phyloP scores from a whole-genome alignment of 176 grass and related monocot genomes.

The Phoenix roebelenii region DNA sequence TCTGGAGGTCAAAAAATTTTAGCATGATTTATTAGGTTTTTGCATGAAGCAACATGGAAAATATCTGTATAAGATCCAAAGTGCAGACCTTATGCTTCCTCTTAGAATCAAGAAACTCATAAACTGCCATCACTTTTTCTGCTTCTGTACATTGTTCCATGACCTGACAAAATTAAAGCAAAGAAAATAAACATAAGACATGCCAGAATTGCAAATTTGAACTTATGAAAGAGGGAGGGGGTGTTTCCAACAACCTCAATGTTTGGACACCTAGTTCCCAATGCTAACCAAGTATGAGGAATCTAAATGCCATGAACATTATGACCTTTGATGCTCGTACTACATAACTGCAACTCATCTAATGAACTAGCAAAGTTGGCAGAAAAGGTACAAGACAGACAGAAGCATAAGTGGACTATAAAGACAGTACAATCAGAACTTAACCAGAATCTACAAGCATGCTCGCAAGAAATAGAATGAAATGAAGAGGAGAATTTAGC shows the following conservation, averaged over 20 bases:
- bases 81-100: constrained; percentile 75
- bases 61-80: constrained; percentile 15
- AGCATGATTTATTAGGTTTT: constrained; percentile 1
- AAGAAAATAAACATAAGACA: constrained; percentile 20
- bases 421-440: no score
- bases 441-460: no score
- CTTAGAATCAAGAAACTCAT: constrained; percentile 85
- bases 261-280: no score
- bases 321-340: no score
- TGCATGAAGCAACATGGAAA: constrained; percentile 8
- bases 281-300: no score
- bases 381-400: constrained; percentile 10
- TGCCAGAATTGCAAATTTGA: not conserved
- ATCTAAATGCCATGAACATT: no score
- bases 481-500: no score
- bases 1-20: not conserved
- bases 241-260: no score
- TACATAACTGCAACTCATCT: not conserved
- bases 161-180: constrained; percentile 44
- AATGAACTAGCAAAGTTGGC: constrained; percentile 16
- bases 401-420: constrained; percentile 2
- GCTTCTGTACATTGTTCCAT: constrained; percentile 73
- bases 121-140: constrained; percentile 76
- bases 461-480: no score
- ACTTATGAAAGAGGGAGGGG: no score